A percentile compares a stretch with the other conserved stretches of the same genome.
Evolutionary conservation across 1,284 basidiomycete species (phyloP).

Genomic region (Sporisorium graminicola): DNA sequence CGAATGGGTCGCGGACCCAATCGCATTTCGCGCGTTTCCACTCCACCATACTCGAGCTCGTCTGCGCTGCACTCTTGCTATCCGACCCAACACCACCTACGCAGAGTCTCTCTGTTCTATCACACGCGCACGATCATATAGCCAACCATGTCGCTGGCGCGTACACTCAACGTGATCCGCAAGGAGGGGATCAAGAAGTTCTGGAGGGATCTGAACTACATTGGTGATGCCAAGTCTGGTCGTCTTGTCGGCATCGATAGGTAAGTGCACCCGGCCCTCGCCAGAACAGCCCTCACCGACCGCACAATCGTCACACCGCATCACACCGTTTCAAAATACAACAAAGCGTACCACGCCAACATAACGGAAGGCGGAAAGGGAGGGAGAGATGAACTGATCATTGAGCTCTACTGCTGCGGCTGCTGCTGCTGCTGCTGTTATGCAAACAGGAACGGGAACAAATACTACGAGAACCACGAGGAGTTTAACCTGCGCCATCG

Average conservation of each 20-base stretch:
- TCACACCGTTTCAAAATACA: no score
- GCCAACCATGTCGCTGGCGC: constrained; percentile 61
- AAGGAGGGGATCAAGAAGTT: constrained; percentile 63
- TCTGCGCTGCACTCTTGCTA: no score
- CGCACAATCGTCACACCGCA: no score
- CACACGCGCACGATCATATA: constrained; percentile 5
- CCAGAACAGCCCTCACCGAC: no score
- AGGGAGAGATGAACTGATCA: no score
- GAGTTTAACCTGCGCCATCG: constrained; percentile 65
- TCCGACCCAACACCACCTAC: not conserved
- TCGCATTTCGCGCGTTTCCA: constrained; percentile 24
- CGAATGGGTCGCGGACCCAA: constrained; percentile 14
- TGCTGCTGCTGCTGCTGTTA: no score
- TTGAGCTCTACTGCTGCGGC: no score
- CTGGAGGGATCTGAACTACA: constrained; percentile 67
- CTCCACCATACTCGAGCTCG: not conserved
- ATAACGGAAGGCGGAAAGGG: no score
- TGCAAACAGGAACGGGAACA: constrained; percentile 68
- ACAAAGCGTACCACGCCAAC: no score
- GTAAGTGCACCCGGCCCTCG: no score
- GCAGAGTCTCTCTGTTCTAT: not conserved
- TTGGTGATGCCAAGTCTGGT: constrained; percentile 68
- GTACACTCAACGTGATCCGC: constrained; percentile 63
- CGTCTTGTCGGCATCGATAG: constrained; percentile 64
- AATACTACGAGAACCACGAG: constrained; percentile 67